phyloP scores from a whole-genome alignment of 257 asterid genomes.

The Plantago elongata region DNA sequence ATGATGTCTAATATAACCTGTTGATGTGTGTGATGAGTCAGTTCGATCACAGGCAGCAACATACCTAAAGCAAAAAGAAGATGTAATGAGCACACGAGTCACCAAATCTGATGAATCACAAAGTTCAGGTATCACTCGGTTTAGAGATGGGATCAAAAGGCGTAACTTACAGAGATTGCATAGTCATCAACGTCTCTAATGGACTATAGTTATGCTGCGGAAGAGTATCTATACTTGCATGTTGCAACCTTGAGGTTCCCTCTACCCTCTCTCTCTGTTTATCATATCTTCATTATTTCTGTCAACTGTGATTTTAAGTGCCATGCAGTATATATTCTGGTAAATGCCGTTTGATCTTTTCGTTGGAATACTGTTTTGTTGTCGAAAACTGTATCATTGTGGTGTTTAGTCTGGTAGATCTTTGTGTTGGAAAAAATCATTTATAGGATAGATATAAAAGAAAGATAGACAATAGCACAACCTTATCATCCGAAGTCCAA shows the following conservation, averaged over 20 bases:
- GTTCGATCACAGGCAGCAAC: slow-evolving; percentile 70
- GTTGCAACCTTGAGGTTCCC: slow-evolving; percentile 18
- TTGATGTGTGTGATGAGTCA: slow-evolving; percentile 30
- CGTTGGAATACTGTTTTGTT: not conserved
- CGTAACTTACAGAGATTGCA: slow-evolving; percentile 49
- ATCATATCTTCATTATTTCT: slow-evolving; percentile 10
- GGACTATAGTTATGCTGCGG: slow-evolving; percentile 18
- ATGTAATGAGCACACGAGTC: slow-evolving; percentile 25
- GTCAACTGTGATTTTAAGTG: not conserved
- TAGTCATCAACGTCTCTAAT: slow-evolving; percentile 27
- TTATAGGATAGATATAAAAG: not conserved
- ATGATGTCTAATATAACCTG: slow-evolving; percentile 6
- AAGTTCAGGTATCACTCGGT: slow-evolving; percentile 54
- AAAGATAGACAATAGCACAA: not conserved
- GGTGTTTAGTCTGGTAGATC: slow-evolving; percentile 9
- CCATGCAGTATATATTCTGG: not conserved
- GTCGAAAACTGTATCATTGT: not conserved
- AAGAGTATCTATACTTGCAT: slow-evolving; percentile 1
- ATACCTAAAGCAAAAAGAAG: slow-evolving; percentile 49
- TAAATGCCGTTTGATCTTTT: slow-evolving; percentile 4
- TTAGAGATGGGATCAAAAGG: slow-evolving; percentile 56
- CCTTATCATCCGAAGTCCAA: not conserved
- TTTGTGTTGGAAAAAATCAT: not conserved
- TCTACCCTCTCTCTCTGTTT: slow-evolving; percentile 5
- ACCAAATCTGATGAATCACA: slow-evolving; percentile 25